These are phyloP conservation scores for Naganishia kalamii DNA, from an alignment of 768 basidiomycete genomes.

Conservation along the genomic window DNA sequence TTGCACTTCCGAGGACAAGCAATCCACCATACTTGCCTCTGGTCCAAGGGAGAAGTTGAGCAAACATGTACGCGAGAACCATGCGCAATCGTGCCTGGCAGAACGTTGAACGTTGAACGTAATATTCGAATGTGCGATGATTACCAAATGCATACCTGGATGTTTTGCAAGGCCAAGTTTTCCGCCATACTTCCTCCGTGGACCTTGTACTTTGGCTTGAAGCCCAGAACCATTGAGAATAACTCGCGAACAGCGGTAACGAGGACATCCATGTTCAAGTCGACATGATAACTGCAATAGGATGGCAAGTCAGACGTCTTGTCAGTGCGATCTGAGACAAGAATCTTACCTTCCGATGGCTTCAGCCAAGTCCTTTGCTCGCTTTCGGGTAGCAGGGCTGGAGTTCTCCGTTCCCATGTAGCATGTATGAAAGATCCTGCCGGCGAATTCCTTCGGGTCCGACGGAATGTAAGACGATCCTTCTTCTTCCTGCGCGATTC, in stretches of 20 bases:
- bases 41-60: conserved; percentile 88
- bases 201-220: conserved; percentile 67
- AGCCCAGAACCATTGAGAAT: conserved; percentile 73
- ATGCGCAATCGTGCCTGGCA: conserved; percentile 78
- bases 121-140: not conserved
- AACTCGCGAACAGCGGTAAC: conserved; percentile 77
- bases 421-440: conserved; percentile 88
- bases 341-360: conserved; percentile 77
- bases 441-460: conserved; percentile 79
- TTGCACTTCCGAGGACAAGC: conserved; percentile 93
- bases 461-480: conserved; percentile 75
- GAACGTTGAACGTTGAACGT: not conserved
- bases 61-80: conserved; percentile 91
- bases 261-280: conserved; percentile 90
- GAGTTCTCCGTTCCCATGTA: conserved; percentile 99
- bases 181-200: conserved; percentile 82
- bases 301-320: not conserved
- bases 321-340: not conserved
- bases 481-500: conserved; percentile 77
- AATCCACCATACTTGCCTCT: conserved; percentile 75
- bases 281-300: conserved; percentile 70
- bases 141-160: conserved; percentile 56
- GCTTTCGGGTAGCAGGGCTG: conserved; percentile 69
- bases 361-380: conserved; percentile 78
- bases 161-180: conserved; percentile 95